A percentile compares a stretch with the other conserved stretches of the same genome.
Conservation (phyloP, 352 stramenopile genomes). For the Globisporangium orthogonon region DNA sequence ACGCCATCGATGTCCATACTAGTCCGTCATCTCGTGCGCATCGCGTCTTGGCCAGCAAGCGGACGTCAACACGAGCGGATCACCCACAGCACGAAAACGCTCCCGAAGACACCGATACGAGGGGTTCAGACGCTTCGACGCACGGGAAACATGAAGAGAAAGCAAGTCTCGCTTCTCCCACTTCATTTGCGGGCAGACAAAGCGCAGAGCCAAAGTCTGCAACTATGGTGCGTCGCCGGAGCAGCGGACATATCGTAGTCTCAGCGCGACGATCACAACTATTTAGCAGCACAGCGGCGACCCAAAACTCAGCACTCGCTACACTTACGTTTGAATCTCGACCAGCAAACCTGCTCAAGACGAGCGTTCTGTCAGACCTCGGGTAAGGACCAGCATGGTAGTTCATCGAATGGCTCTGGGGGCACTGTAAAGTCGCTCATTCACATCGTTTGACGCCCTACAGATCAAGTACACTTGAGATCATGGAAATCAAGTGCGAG, state of each 20-base stretch:
- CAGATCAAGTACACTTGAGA: neutral
- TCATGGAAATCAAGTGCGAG: neutral
- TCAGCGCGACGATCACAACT: slow-evolving; percentile 5
- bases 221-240: neutral
- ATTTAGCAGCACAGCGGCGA: neutral
- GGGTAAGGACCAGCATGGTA: neutral
- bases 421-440: neutral
- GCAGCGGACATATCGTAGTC: slow-evolving; percentile 9
- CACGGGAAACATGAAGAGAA: slow-evolving; percentile 1
- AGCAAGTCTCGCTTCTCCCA: neutral
- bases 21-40: slow-evolving; percentile 4
- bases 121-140: neutral
- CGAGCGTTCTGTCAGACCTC: neutral
- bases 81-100: neutral
- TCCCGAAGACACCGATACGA: neutral
- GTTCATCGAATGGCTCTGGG: neutral
- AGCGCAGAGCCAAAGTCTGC: neutral
- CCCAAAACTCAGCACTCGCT: neutral
- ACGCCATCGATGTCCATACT: slow-evolving; percentile 6
- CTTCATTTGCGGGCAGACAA: neutral
- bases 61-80: neutral
- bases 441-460: neutral
- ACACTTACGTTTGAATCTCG: neutral
- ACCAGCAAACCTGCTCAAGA: neutral
- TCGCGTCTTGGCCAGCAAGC: slow-evolving; percentile 14